phyloP scores from a whole-genome alignment of 257 asterid genomes.

The Solanum pinnatisectum region DNA sequence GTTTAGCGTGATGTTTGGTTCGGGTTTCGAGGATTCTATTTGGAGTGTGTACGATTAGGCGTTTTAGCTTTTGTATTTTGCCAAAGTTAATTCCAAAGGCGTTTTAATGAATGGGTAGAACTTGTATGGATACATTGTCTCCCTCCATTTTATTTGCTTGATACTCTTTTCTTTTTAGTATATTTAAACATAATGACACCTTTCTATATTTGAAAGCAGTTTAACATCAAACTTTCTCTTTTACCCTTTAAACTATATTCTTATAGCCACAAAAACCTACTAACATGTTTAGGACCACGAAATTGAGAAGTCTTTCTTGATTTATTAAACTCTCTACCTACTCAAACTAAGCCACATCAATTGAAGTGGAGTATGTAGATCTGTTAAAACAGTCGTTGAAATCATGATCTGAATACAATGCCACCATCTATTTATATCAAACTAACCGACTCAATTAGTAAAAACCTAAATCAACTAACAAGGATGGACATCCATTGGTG shows the following conservation, averaged over 20 bases:
- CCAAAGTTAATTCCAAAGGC: too few relatives aligned
- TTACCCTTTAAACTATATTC: background rate
- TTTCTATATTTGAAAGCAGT: background rate
- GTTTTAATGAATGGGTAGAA: background rate
- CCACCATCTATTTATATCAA: too few relatives aligned
- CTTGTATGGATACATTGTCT: background rate
- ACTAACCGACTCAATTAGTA: too few relatives aligned
- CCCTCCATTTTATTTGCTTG: background rate
- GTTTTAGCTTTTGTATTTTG: too few relatives aligned
- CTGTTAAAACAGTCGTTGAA: background rate
- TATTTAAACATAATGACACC: background rate
- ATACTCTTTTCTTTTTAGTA: background rate
- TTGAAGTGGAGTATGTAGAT: background rate
- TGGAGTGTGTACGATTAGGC: too few relatives aligned
- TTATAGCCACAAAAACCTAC: background rate
- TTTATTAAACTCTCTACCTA: background rate
- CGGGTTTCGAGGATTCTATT: too few relatives aligned
- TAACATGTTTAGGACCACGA: background rate
- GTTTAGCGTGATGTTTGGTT: too few relatives aligned
- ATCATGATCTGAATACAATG: too few relatives aligned
- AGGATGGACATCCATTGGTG: slow-evolving; percentile 60
- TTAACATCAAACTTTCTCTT: background rate
- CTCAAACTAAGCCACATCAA: background rate
- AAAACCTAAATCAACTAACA: background rate
- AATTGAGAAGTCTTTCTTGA: background rate